Evolutionary conservation across 345 rosid species (phyloP), one percentile per base, ranked within the genome.

Genomic region (Fremontodendron californicum): DNA sequence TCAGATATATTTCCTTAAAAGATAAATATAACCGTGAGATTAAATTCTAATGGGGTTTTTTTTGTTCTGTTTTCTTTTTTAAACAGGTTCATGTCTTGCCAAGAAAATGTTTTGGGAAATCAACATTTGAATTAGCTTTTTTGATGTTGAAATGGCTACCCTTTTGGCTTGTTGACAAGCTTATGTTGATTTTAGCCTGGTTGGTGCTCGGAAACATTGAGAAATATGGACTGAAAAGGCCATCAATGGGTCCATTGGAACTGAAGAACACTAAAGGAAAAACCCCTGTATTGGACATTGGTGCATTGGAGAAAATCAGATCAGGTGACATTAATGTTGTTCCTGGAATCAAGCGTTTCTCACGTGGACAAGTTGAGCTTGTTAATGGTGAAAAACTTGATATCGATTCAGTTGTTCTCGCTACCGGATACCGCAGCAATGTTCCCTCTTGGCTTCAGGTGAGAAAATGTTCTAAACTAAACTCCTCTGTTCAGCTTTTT

Each of bases 371-470:
- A 75, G 98, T 90, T 2, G 90, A 90, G 92, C 90, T 94, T 21
- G 78, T 90, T 0, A 82, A 91, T 74, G 91, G 97, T 0, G 58
- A 89, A 78, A 82, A 35, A 18, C 87, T 89, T 7, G 87, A 90
- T 49, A 78, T 94, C 42, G 97, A 92, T 75, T 85, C 93, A 5
- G 90, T 92, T 8, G 54, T 94, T 83, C 84, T 94, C 35, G 98
- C 98, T 33, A 94, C 98, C 11, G 97, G 98, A 3, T 94, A 94
- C 63, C 82, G 96, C 71, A 94, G 98, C 91, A 94, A 92, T 65
- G 98, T 94, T 33, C 97, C 96, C 74, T 92, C 85, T 46, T 94
- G 98, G 98, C 90, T 94, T 25, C 82, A 88, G 97, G 98, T 91
- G 79, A 85, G 80, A 51, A 37, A 64, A 66, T 49, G 63, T 54